Base-by-base conservation (phyloP, 2,329 filamentous ascomycete species). In the Lecanosticta acicola region DNA sequence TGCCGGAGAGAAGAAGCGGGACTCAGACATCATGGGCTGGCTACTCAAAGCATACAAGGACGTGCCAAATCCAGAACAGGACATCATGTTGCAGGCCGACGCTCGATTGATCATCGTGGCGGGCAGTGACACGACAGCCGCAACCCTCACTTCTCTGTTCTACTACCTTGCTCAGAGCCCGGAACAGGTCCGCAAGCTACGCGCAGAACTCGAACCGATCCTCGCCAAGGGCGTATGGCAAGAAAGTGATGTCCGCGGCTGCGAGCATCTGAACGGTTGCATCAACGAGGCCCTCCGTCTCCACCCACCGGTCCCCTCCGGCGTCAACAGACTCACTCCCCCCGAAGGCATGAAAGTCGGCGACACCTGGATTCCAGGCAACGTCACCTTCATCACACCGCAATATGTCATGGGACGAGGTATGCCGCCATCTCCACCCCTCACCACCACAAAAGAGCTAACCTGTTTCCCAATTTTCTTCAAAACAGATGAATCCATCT, bases 241-340 rank as follows among this genome's bases (percentile, higher is more conserved):
- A 32, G 57, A 62, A 37, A 59, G 56, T 21, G 57, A 58, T 8
- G 52, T 56, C 41, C 54, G 48, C 32, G 49, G 45, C 34, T 56
- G 46, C 43, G 48, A 56, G 7, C 57, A 62, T 17, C 59, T 72
- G 17, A 67, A 70, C 46, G 54, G 51, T 10, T 57, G 54, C 44
- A 57, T 71, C 58, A 66, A 72, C 44, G 71, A 74, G 49, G 59
- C 68, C 1, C 55, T 72, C 3, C 64, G 71, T n/a, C 56, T 73
- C 3, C 60, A 70, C 42, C 68, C 71, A 4, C 60, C 68, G 0
- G 64, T 70, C 1, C 66, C 67, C 1, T 61, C 60, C 5, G 67
- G 62, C 1, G 40, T 69, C 18, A 56, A 59, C 21, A 59, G 71
- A 3, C 39, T 63, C 10, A 70, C 69, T 1, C 69, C 69, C 5